A percentile compares a stretch with the other conserved stretches of the same genome.
Conservation (phyloP, 371 early-diverging fungal species). For the Zopfochytrium polystomum region DNA sequence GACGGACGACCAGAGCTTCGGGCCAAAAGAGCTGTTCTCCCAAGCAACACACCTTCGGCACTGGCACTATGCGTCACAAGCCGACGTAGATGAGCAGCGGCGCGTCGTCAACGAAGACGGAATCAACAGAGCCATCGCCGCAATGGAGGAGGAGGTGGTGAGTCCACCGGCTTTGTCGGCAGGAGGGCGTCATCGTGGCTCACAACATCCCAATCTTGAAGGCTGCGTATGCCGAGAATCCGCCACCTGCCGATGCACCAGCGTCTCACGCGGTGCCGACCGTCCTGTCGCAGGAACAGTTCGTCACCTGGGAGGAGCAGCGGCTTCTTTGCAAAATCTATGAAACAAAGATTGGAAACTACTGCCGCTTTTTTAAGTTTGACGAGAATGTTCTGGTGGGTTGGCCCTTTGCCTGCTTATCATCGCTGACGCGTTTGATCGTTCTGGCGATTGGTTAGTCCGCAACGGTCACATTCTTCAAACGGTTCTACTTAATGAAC, state of each 20-base stretch:
- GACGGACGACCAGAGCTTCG: too few relatives aligned
- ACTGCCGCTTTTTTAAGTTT: constrained; percentile 54
- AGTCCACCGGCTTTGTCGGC: too few relatives aligned
- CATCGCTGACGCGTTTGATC: not conserved
- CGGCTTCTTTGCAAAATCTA: constrained; percentile 39
- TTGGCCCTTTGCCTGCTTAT: not conserved
- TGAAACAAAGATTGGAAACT: constrained; percentile 43
- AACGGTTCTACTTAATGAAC: constrained; percentile 84
- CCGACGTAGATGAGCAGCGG: too few relatives aligned
- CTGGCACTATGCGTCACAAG: too few relatives aligned
- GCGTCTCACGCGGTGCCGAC: not conserved
- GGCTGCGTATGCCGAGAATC: constrained; percentile 8
- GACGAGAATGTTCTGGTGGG: constrained; percentile 56
- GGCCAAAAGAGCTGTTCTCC: too few relatives aligned
- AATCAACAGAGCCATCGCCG: too few relatives aligned
- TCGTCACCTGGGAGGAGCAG: constrained; percentile 35
- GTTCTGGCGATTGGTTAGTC: constrained; percentile 52
- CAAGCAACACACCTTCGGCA: too few relatives aligned
- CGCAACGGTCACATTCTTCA: constrained; percentile 85
- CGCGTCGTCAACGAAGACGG: too few relatives aligned
- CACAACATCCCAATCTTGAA: too few relatives aligned
- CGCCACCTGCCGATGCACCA: too few relatives aligned
- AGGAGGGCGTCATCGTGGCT: too few relatives aligned
- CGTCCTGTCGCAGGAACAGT: not conserved
- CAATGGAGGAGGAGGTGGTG: too few relatives aligned